Conservation (phyloP, 192 early-diverging fungal species). For the Umbelopsis isabellina region DNA sequence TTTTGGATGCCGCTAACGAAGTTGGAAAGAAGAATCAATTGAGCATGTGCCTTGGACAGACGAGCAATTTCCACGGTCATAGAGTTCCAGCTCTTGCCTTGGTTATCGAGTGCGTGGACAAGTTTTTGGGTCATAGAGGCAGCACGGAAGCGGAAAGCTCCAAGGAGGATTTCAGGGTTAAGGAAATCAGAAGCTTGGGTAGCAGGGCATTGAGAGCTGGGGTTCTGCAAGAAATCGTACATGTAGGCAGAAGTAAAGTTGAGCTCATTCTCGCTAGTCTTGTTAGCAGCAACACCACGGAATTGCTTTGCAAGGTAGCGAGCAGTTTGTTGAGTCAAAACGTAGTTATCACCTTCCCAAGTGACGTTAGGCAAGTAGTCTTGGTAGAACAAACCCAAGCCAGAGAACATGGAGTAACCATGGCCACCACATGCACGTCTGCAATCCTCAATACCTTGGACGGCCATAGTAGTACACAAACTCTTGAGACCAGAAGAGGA, state of each 20-base stretch:
- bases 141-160: conserved; percentile 78
- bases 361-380: conserved; percentile 77
- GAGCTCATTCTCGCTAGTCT: conserved; percentile 49
- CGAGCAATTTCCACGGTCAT: conserved; percentile 76
- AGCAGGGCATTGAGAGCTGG: conserved; percentile 61
- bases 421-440: conserved; percentile 79
- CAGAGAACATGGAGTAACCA: conserved; percentile 76
- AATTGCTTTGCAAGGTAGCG: conserved; percentile 78
- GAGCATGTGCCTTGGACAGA: conserved; percentile 77
- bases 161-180: conserved; percentile 63
- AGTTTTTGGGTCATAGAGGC: conserved; percentile 65
- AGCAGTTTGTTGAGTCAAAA: conserved; percentile 84
- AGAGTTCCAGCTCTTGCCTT: conserved; percentile 73
- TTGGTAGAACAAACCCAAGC: conserved; percentile 67
- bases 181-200: conserved; percentile 54
- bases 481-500: conserved; percentile 75
- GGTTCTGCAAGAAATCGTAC: conserved; percentile 56
- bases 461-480: conserved; percentile 67
- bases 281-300: conserved; percentile 55
- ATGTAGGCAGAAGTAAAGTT: conserved; percentile 49
- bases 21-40: conserved; percentile 74
- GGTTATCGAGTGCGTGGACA: conserved; percentile 62
- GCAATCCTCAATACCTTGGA: conserved; percentile 75
- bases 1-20: conserved; percentile 66
- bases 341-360: conserved; percentile 86